Evolutionary conservation across 768 basidiomycete genomes (phyloP).

Genomic region (Xerocomus potaroensis): DNA sequence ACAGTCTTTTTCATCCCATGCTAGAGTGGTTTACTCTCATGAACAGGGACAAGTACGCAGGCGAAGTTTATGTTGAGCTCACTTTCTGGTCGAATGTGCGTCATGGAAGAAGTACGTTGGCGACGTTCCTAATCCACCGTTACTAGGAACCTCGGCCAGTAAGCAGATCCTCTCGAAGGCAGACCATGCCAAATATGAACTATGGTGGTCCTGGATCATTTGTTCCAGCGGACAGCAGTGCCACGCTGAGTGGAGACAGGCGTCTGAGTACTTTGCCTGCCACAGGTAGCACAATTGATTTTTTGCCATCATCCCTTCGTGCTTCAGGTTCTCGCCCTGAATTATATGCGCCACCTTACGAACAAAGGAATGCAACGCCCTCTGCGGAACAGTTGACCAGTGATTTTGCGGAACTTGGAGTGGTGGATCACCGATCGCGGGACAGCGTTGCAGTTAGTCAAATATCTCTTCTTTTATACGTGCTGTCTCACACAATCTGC

Average conservation of each 20-base stretch:
- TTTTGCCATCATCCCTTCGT: conserved; percentile 57
- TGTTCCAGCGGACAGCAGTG: conserved; percentile 43
- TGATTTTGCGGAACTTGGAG: conserved; percentile 63
- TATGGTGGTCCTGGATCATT: conserved; percentile 82
- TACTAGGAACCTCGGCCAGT: conserved; percentile 74
- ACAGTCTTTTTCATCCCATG: conserved; percentile 13
- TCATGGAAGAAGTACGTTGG: background rate
- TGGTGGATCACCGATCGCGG: conserved; percentile 47
- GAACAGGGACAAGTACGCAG: conserved; percentile 90
- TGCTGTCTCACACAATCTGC: conserved; percentile 19
- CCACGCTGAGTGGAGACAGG: conserved; percentile 23
- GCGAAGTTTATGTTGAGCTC: conserved; percentile 93
- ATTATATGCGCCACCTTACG: conserved; percentile 73
- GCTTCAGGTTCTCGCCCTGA: conserved; percentile 62
- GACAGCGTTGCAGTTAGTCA: conserved; percentile 58
- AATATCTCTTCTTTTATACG: background rate
- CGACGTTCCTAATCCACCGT: conserved; percentile 5
- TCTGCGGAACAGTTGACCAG: conserved; percentile 51
- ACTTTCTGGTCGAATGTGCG: conserved; percentile 95
- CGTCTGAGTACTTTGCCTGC: conserved; percentile 6
- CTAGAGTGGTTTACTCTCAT: conserved; percentile 92
- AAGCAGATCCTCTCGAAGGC: conserved; percentile 53
- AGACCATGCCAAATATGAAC: conserved; percentile 49
- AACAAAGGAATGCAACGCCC: conserved; percentile 43
- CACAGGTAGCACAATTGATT: conserved; percentile 37